phyloP scores from a whole-genome alignment of 371 early-diverging fungal genomes.

The Funneliformis caledonium region DNA sequence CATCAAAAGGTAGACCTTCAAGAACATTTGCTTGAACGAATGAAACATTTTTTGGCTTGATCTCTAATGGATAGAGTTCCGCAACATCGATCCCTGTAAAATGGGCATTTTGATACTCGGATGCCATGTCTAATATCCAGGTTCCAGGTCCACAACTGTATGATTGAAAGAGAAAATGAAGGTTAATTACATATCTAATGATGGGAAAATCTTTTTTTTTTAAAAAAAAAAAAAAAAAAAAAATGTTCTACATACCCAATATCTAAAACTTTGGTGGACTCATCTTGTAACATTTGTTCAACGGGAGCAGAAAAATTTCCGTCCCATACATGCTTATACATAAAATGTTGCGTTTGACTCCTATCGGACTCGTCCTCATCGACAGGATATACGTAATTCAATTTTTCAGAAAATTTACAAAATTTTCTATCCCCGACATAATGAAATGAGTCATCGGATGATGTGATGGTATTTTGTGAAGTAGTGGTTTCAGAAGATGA shows the following conservation, averaged over 20 bases:
- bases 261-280: slow-evolving; percentile 9
- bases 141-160: slow-evolving; percentile 31
- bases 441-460: neutral
- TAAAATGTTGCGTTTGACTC: slow-evolving; percentile 28
- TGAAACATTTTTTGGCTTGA: slow-evolving; percentile 21
- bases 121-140: slow-evolving; percentile 57
- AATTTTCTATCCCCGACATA: slow-evolving; percentile 14
- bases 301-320: slow-evolving; percentile 35
- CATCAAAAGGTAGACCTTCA: slow-evolving; percentile 34
- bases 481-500: neutral
- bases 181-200: neutral
- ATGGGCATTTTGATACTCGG: slow-evolving; percentile 58
- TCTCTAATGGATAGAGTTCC: slow-evolving; percentile 55
- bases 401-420: neutral
- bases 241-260: slow-evolving; percentile 25
- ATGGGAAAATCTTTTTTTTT: too few relatives aligned
- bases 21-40: slow-evolving; percentile 27
- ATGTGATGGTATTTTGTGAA: neutral
- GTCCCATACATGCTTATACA: slow-evolving; percentile 31
- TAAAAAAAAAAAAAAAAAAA: neutral
- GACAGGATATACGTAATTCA: slow-evolving; percentile 36
- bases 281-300: neutral
- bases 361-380: slow-evolving; percentile 14
- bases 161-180: neutral
- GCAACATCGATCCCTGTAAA: slow-evolving; percentile 61